Evolutionary conservation across 192 early-diverging fungal genomes (phyloP).

Genomic region (Coemansia guatemalensis): DNA sequence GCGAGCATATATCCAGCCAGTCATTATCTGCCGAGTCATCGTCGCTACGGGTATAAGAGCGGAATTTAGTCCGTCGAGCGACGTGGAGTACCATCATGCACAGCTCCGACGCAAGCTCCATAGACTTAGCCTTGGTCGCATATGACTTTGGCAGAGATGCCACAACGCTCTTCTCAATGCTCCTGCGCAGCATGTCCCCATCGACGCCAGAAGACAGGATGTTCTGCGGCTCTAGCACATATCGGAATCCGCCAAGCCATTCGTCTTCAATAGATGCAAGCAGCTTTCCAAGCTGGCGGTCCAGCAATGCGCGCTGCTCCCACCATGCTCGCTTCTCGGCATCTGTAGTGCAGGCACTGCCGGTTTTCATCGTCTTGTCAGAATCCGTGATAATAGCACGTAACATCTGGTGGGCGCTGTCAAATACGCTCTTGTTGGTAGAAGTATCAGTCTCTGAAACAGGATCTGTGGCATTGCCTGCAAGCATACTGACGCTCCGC

Average conservation of each 20-base stretch:
- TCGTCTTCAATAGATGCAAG: slow-evolving; percentile 66
- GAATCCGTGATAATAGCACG: slow-evolving; percentile 67
- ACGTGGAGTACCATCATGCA: slow-evolving; percentile 57
- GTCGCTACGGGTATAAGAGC: slow-evolving; percentile 36
- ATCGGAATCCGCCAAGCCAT: slow-evolving; percentile 87
- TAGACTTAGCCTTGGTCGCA: slow-evolving; percentile 24
- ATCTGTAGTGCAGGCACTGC: slow-evolving; percentile 50
- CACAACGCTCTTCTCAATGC: slow-evolving; percentile 23
- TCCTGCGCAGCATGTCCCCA: slow-evolving; percentile 3
- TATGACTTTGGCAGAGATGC: slow-evolving; percentile 16
- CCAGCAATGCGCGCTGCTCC: slow-evolving; percentile 68
- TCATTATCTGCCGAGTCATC: slow-evolving; percentile 32
- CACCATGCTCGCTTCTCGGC: slow-evolving; percentile 83
- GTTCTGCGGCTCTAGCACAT: slow-evolving; percentile 19
- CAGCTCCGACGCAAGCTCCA: slow-evolving; percentile 27
- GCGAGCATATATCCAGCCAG: slow-evolving; percentile 44
- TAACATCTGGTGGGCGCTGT: slow-evolving; percentile 52
- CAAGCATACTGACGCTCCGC: slow-evolving; percentile 48
- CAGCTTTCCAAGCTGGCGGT: slow-evolving; percentile 64
- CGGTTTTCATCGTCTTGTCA: slow-evolving; percentile 64
- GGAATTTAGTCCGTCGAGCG: slow-evolving; percentile 1
- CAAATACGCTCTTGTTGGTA: slow-evolving; percentile 34
- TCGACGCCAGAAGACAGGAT: not conserved
- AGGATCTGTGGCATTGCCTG: slow-evolving; percentile 1
- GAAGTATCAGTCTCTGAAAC: not conserved